A percentile compares a stretch with the other conserved stretches of the same genome.
Evolutionary conservation across 2,329 filamentous ascomycete genomes (phyloP).

Genomic region (Fusarium clavum): DNA sequence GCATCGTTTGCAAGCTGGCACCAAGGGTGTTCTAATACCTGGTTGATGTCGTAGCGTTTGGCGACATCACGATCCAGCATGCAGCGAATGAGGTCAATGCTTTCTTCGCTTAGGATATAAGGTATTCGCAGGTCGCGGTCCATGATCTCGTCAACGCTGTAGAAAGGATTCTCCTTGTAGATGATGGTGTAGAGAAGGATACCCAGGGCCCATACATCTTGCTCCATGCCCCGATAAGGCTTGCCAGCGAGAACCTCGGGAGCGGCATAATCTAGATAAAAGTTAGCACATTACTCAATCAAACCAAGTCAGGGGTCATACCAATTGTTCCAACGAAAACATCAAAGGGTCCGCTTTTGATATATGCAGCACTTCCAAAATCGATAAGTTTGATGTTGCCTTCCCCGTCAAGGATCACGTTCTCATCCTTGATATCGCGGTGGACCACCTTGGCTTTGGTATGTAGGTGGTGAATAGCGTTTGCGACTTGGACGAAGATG

Average conservation of each 20-base stretch:
- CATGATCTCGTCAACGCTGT: slow-evolving; percentile 99
- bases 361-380: slow-evolving; percentile 97
- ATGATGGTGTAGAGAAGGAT: slow-evolving; percentile 98
- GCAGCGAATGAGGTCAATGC: slow-evolving; percentile 87
- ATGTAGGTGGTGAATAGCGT: slow-evolving; percentile 91
- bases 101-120: slow-evolving; percentile 88
- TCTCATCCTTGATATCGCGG: slow-evolving; percentile 98
- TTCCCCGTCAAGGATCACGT: slow-evolving; percentile 94
- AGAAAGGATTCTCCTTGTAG: slow-evolving; percentile 99
- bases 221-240: slow-evolving; percentile 93
- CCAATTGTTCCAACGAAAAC: slow-evolving; percentile 99
- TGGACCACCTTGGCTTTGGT: slow-evolving; percentile 92
- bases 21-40: slow-evolving; percentile 93
- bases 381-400: slow-evolving; percentile 97
- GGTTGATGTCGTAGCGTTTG: slow-evolving; percentile 83
- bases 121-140: slow-evolving; percentile 94
- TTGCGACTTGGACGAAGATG: slow-evolving; percentile 94
- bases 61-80: slow-evolving; percentile 95
- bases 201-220: slow-evolving; percentile 97
- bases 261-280: slow-evolving; percentile 85
- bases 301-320: slow-evolving; percentile 55
- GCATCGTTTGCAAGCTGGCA: slow-evolving; percentile 51
- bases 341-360: slow-evolving; percentile 98
- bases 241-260: slow-evolving; percentile 96
- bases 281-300: slow-evolving; percentile 14